Evolutionary conservation across 208 protist species (phyloP), one percentile per base, ranked within the genome.

Genomic region (Leishmania mexicana): DNA sequence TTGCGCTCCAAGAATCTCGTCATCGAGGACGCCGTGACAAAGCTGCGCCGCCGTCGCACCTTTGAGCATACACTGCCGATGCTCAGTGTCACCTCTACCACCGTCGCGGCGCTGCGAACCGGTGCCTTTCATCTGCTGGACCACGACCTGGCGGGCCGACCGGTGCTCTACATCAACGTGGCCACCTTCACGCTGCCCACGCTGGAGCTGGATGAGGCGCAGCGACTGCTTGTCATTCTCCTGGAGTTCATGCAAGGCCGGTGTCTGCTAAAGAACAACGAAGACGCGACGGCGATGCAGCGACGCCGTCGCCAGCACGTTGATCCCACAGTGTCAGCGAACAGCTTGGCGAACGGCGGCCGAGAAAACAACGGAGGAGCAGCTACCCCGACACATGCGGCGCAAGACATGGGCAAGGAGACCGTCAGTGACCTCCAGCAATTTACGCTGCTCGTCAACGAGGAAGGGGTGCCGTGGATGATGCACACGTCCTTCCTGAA

Each of bases 201-300:
- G 54, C 57, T 95, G 40, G 87, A 92, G 65, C 42, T 75, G 70
- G 85, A 92, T 51, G 92, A 95, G 53, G 84, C 84, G 57, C 81
- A 95, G 79, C 87, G 92, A 38, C 75, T 97, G 42, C 49, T 89
- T 2, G 86, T 91, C 21, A 70, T 97, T 45, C 28, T 97, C 62
- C 83, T 93, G 35, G 91, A 96, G 85, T 97, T 94, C 79, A 93
- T 96, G 84, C 89, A 95, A 67, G 78, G 88, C 2, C 86, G 87
- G 40, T 92, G 88, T 75, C 83, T 88, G 38, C 68, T 83, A 58
- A 73, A 76, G 57, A 81, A 74, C 78, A 86, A 86, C 75, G 75
- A 85, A 11, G 74, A 86, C 58, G 81, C 58, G 47, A 74, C 80
- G 38, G 81, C 68, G 79, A 71, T 53, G 75, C 75, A 64, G 77